Percentiles rank a stretch among this genome's conserved stretches.
phyloP scores from a whole-genome alignment of 805 yeast species.

The Candida ponderosae region DNA sequence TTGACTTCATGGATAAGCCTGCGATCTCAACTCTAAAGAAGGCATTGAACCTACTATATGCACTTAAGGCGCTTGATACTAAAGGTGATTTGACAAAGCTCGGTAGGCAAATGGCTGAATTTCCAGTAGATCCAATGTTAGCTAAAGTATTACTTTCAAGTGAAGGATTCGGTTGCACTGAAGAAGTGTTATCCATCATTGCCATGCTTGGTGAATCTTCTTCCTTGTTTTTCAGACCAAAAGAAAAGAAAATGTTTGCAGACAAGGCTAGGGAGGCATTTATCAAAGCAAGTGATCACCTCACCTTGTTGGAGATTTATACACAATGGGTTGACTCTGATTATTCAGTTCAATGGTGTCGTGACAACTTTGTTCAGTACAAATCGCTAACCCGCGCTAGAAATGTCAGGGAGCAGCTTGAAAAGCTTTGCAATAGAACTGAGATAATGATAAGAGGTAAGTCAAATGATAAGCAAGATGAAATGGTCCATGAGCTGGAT shows the following conservation, averaged over 20 bases:
- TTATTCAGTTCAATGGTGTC: constrained; percentile 74
- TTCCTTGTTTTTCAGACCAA: constrained; percentile 62
- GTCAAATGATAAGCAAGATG: constrained; percentile 23
- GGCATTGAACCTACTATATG: constrained; percentile 75
- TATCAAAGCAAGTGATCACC: constrained; percentile 58
- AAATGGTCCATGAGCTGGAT: constrained; percentile 41
- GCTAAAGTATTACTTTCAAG: constrained; percentile 69
- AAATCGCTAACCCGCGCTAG: constrained; percentile 60
- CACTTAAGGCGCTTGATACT: constrained; percentile 78
- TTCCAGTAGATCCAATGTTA: constrained; percentile 88
- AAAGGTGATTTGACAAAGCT: constrained; percentile 68
- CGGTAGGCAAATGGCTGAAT: constrained; percentile 84
- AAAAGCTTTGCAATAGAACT: constrained; percentile 46
- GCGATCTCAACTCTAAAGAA: constrained; percentile 61
- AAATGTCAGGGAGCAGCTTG: constrained; percentile 67
- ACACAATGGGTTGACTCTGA: constrained; percentile 68
- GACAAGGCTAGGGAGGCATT: constrained; percentile 56
- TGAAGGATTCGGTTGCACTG: constrained; percentile 49
- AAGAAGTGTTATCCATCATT: constrained; percentile 64
- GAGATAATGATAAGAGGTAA: constrained; percentile 31
- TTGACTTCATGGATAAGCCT: constrained; percentile 92
- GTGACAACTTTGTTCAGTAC: constrained; percentile 73
- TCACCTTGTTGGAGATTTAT: constrained; percentile 67
- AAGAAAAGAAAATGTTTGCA: constrained; percentile 57
- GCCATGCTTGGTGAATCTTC: constrained; percentile 81